Conservation (phyloP, 805 yeast species). For the Yamadazyma phyllophila region DNA sequence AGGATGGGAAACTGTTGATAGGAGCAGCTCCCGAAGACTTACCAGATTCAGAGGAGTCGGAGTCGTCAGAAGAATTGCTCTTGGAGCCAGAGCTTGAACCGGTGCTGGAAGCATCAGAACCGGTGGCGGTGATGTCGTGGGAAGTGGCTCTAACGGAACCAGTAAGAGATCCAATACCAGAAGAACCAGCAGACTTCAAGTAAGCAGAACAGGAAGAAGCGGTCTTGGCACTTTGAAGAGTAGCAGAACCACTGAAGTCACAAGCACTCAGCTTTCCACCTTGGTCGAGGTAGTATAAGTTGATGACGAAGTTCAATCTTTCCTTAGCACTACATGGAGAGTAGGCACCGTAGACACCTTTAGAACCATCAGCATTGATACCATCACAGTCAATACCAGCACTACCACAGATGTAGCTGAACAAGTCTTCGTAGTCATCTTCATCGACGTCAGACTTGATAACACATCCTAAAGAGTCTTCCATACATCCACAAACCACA, state of each 20-base stretch:
- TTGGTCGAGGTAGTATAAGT: slow-evolving; percentile 36
- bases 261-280: slow-evolving; percentile 29
- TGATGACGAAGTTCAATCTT: slow-evolving; percentile 37
- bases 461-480: slow-evolving; percentile 33
- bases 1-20: slow-evolving; percentile 5
- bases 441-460: slow-evolving; percentile 25
- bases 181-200: slow-evolving; percentile 63
- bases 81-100: slow-evolving; percentile 15
- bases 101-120: slow-evolving; percentile 19
- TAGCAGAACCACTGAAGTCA: slow-evolving; percentile 40
- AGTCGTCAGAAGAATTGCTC: slow-evolving; percentile 15
- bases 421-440: slow-evolving; percentile 35
- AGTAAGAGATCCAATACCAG: slow-evolving; percentile 60
- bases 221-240: slow-evolving; percentile 28
- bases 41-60: slow-evolving; percentile 4
- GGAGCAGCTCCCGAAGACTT: slow-evolving; percentile 12
- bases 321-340: slow-evolving; percentile 37
- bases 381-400: slow-evolving; percentile 34
- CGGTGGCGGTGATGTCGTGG: slow-evolving; percentile 20
- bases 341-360: slow-evolving; percentile 42
- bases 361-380: slow-evolving; percentile 35
- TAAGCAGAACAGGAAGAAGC: slow-evolving; percentile 54
- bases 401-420: slow-evolving; percentile 28
- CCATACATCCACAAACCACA: slow-evolving; percentile 36
- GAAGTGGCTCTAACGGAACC: slow-evolving; percentile 26